Evolutionary conservation across 495 filamentous ascomycete genomes (phyloP).

Genomic region (Bryoglossum gracile): DNA sequence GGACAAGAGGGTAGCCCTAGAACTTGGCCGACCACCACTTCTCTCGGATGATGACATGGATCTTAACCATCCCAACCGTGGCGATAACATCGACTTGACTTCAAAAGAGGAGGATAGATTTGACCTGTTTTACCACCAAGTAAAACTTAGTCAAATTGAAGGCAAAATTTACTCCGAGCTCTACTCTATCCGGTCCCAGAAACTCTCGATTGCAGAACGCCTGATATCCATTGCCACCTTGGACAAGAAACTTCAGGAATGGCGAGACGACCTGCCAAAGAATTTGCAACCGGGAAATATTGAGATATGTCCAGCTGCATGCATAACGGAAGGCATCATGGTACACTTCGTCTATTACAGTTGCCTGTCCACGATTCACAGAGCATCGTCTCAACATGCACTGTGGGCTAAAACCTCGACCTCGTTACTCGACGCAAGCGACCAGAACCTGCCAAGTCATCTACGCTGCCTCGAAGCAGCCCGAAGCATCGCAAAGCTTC

Average conservation of each 20-base stretch:
- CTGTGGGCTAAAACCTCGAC: not conserved
- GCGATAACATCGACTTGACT: not conserved
- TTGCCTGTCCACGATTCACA: slow-evolving; percentile 8
- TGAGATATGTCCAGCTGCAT: slow-evolving; percentile 3
- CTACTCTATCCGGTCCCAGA: slow-evolving; percentile 14
- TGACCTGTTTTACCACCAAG: slow-evolving; percentile 11
- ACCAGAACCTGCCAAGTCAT: not conserved
- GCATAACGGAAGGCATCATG: slow-evolving; percentile 7
- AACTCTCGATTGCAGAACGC: slow-evolving; percentile 10
- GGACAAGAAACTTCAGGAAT: slow-evolving; percentile 12
- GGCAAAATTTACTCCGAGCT: slow-evolving; percentile 15
- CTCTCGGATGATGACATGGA: slow-evolving; percentile 21
- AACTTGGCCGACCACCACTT: slow-evolving; percentile 16
- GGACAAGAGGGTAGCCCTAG: slow-evolving; percentile 9
- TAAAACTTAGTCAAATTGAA: slow-evolving; percentile 5
- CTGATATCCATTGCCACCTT: slow-evolving; percentile 2
- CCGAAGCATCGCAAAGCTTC: not conserved
- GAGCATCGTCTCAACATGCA: not conserved
- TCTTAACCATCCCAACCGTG: not conserved
- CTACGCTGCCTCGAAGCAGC: not conserved
- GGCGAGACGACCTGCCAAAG: slow-evolving; percentile 15
- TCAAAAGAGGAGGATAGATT: not conserved
- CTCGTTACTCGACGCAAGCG: not conserved
- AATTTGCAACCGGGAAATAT: slow-evolving; percentile 12
- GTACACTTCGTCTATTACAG: slow-evolving; percentile 19